These are phyloP conservation scores for Ogataea nakhonphanomensis DNA, from an alignment of 805 yeast species.

Conservation along the genomic window DNA sequence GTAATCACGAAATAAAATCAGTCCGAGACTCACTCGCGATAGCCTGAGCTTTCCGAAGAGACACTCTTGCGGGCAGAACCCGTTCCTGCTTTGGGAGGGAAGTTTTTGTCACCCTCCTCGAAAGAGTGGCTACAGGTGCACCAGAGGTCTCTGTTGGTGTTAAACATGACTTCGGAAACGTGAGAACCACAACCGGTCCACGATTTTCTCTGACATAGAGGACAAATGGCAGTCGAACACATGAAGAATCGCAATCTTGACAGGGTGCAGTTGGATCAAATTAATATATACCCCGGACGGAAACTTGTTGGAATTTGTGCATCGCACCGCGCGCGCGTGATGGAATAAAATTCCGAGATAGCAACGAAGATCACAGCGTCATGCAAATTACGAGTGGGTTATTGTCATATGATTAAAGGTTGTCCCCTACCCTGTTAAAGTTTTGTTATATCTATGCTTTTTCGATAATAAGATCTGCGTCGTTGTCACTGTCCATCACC, in stretches of 20 bases:
- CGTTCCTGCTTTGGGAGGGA: slow-evolving; percentile 63
- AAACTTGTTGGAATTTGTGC: slow-evolving; percentile 3
- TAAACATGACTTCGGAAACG: slow-evolving; percentile 50
- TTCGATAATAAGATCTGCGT: slow-evolving; percentile 33
- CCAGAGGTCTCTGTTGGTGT: slow-evolving; percentile 46
- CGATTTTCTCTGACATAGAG: slow-evolving; percentile 45
- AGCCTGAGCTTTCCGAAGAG: slow-evolving; percentile 22
- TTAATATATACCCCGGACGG: slow-evolving; percentile 9
- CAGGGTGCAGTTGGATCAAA: not conserved
- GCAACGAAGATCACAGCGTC: slow-evolving; percentile 9
- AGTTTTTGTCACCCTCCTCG: slow-evolving; percentile 37
- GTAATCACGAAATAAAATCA: not conserved
- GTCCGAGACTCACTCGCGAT: not conserved
- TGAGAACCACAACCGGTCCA: slow-evolving; percentile 69
- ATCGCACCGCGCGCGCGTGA: slow-evolving; percentile 10
- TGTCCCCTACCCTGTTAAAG: slow-evolving; percentile 10
- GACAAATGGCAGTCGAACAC: slow-evolving; percentile 38
- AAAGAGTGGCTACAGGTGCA: slow-evolving; percentile 52
- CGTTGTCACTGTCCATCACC: slow-evolving; percentile 29
- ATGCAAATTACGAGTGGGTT: slow-evolving; percentile 4
- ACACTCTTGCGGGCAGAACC: slow-evolving; percentile 45
- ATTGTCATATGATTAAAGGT: slow-evolving; percentile 4
- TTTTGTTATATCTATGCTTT: slow-evolving; percentile 15
- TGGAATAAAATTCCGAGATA: slow-evolving; percentile 2
- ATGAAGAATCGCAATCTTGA: slow-evolving; percentile 14